phyloP scores from a whole-genome alignment of 768 basidiomycete genomes.

The Russula ochroleuca region DNA sequence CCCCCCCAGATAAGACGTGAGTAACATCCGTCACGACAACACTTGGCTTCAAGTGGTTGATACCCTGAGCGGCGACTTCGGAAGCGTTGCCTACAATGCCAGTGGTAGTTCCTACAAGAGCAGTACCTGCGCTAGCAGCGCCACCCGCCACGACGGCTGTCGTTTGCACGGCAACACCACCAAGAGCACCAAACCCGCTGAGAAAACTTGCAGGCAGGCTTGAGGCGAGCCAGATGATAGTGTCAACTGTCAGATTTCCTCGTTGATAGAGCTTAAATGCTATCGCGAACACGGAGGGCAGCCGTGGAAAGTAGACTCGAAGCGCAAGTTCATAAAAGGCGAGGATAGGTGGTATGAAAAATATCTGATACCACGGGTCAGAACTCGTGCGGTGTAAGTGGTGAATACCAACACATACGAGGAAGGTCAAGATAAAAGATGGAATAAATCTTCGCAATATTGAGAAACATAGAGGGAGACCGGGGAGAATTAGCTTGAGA shows the following conservation, averaged over 20 bases:
- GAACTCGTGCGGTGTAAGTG: background rate
- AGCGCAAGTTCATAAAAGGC: slow-evolving; percentile 20
- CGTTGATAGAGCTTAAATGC: slow-evolving; percentile 10
- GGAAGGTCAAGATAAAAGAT: background rate
- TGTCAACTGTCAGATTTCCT: slow-evolving; percentile 4
- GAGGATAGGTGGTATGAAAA: slow-evolving; percentile 9
- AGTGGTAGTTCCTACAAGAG: slow-evolving; percentile 3
- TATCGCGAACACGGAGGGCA: slow-evolving; percentile 11
- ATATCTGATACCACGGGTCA: slow-evolving; percentile 6
- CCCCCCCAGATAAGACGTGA: background rate
- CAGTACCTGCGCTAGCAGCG: background rate
- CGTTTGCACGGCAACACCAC: slow-evolving; percentile 13
- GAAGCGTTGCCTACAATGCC: slow-evolving; percentile 3
- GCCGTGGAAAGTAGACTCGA: slow-evolving; percentile 2
- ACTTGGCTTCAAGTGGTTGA: background rate
- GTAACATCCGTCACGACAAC: background rate
- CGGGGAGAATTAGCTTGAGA: background rate
- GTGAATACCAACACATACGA: slow-evolving; percentile 2
- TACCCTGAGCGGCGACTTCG: background rate
- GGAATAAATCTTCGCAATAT: slow-evolving; percentile 12
- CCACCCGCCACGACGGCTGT: background rate
- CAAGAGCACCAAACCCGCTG: background rate
- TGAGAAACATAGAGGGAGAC: slow-evolving; percentile 1
- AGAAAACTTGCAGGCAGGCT: slow-evolving; percentile 11
- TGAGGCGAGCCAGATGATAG: slow-evolving; percentile 16